Conservation (phyloP, 1,284 basidiomycete genomes). For the Sutorius eximius region DNA sequence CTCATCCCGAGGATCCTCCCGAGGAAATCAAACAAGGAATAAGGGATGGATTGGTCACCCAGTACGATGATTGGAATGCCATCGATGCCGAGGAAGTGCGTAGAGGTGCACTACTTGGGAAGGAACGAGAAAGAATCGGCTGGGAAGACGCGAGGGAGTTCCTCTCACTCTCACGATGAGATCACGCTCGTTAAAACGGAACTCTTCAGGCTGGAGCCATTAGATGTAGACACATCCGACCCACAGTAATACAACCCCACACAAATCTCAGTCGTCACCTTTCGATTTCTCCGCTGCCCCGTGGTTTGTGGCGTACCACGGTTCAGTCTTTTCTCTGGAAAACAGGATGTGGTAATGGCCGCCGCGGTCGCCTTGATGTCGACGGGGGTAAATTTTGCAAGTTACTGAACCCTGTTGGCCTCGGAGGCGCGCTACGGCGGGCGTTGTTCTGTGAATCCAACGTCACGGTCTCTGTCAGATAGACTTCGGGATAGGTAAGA, state of each 20-base stretch:
- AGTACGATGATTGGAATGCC: slow-evolving; percentile 68
- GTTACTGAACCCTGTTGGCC: slow-evolving; percentile 25
- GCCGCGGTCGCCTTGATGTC: slow-evolving; percentile 22
- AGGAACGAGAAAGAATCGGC: slow-evolving; percentile 77
- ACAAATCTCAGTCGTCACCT: neutral
- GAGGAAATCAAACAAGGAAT: slow-evolving; percentile 57
- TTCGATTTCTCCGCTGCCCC: neutral
- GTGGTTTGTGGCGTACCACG: neutral
- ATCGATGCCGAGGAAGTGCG: slow-evolving; percentile 67
- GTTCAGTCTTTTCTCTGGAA: slow-evolving; percentile 27
- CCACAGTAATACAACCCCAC: slow-evolving; percentile 16
- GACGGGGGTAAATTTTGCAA: slow-evolving; percentile 32
- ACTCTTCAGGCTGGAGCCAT: neutral
- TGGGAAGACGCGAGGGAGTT: slow-evolving; percentile 58
- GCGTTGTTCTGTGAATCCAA: slow-evolving; percentile 23
- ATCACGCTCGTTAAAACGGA: slow-evolving; percentile 1
- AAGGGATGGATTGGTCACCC: slow-evolving; percentile 46
- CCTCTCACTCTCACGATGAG: slow-evolving; percentile 28
- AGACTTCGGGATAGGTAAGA: neutral
- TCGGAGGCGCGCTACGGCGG: slow-evolving; percentile 26
- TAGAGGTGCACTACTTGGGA: slow-evolving; percentile 57
- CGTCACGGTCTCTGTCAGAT: neutral
- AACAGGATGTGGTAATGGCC: slow-evolving; percentile 35
- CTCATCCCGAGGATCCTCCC: slow-evolving; percentile 47
- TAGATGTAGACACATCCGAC: slow-evolving; percentile 9